phyloP scores from a whole-genome alignment of 1,139 yeast species.

The Yamadazyma triangularis region DNA sequence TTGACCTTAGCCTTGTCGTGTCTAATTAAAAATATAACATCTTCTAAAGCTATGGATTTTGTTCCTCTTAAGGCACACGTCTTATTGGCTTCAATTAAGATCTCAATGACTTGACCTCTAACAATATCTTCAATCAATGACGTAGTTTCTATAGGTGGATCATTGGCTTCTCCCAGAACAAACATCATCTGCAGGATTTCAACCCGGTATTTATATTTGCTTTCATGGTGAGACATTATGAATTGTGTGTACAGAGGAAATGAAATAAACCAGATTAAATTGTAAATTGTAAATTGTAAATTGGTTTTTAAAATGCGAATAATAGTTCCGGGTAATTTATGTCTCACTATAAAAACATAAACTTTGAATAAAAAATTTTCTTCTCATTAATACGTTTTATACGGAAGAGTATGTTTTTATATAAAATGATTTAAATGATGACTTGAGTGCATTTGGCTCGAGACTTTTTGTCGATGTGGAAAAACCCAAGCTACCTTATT shows the following conservation, averaged over 20 bases:
- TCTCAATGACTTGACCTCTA: constrained; percentile 89
- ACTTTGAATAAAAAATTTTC: too few species aligned
- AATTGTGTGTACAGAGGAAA: too few species aligned
- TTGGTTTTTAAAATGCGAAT: too few species aligned
- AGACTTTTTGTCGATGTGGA: constrained; percentile 89
- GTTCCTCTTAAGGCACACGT: constrained; percentile 81
- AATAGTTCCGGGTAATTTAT: too few species aligned
- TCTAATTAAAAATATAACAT: constrained; percentile 83
- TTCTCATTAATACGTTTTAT: too few species aligned
- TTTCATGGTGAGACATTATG: too few species aligned
- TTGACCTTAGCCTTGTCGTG: constrained; percentile 95
- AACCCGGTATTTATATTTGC: constrained; percentile 68
- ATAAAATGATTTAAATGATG: constrained; percentile 46
- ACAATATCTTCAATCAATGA: constrained; percentile 92
- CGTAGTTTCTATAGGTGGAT: constrained; percentile 89
- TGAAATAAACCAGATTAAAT: too few species aligned
- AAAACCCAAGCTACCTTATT: constrained; percentile 81
- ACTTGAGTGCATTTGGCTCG: constrained; percentile 97
- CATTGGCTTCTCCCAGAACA: constrained; percentile 92
- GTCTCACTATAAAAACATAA: too few species aligned
- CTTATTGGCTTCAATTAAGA: constrained; percentile 71
- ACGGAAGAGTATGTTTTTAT: constrained; percentile 11
- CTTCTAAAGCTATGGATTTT: constrained; percentile 85
- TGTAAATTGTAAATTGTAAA: too few species aligned
- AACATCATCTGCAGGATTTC: constrained; percentile 99